phyloP scores from a whole-genome alignment of 1,284 basidiomycete species.

The Coniferiporia sulphurascens region DNA sequence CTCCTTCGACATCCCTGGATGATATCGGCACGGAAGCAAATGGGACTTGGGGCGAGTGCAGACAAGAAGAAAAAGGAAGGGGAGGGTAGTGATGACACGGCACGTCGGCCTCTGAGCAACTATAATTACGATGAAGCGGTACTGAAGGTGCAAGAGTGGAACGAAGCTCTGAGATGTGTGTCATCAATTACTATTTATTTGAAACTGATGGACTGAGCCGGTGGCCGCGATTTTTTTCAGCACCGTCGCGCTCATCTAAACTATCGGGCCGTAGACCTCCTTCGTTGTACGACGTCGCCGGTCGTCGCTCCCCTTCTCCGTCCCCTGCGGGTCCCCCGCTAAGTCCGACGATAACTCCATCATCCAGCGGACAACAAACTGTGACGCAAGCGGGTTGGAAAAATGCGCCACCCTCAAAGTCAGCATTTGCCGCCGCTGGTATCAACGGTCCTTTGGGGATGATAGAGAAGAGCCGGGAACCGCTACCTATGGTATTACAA shows the following conservation, averaged over 20 bases:
- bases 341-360: constrained; percentile 28
- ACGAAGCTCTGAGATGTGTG: constrained; percentile 89
- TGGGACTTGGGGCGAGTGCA: constrained; percentile 40
- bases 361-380: constrained; percentile 27
- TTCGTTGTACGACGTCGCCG: constrained; percentile 27
- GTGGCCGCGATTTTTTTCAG: constrained; percentile 27
- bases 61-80: constrained; percentile 36
- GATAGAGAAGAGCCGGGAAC: constrained; percentile 54
- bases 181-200: constrained; percentile 19
- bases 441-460: constrained; percentile 25
- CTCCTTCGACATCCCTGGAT: constrained; percentile 95
- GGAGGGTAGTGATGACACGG: constrained; percentile 36
- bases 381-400: constrained; percentile 17
- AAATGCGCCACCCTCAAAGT: constrained; percentile 13
- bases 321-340: constrained; percentile 26
- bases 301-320: constrained; percentile 38
- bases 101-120: constrained; percentile 58
- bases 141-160: constrained; percentile 96
- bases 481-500: constrained; percentile 51
- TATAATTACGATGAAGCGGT: constrained; percentile 93
- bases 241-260: constrained; percentile 58
- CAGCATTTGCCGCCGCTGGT: constrained; percentile 9
- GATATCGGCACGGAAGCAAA: constrained; percentile 76
- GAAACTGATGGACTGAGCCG: constrained; percentile 26
- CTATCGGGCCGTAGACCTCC: constrained; percentile 42